phyloP scores from a whole-genome alignment of 345 rosid genomes.

The Lepidium didymum region DNA sequence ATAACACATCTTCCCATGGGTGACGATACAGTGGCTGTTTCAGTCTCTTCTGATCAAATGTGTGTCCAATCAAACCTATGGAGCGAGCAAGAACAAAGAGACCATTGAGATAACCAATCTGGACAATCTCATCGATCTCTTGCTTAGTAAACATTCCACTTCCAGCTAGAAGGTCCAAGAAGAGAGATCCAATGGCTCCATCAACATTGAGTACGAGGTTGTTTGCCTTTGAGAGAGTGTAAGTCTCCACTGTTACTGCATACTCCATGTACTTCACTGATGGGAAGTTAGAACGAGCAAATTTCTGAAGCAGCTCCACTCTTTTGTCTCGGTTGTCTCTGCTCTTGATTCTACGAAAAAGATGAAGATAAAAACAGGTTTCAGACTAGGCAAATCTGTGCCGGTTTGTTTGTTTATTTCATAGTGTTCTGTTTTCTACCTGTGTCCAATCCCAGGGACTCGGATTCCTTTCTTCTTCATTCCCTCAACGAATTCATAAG shows the following conservation, averaged over 20 bases:
- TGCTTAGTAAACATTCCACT: constrained; percentile 88
- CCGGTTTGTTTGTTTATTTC: background rate
- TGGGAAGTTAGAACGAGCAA: constrained; percentile 89
- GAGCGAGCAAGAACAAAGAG: constrained; percentile 89
- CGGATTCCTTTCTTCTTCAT: constrained; percentile 99
- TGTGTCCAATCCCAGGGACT: constrained; percentile 96
- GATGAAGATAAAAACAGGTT: background rate
- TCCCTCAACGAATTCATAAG: constrained; percentile 88
- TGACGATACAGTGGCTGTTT: constrained; percentile 96
- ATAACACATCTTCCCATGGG: constrained; percentile 99
- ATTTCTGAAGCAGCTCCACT: constrained; percentile 82
- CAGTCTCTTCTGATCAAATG: constrained; percentile 96
- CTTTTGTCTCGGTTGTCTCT: constrained; percentile 97
- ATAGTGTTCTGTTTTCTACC: constrained; percentile 35
- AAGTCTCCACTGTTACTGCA: constrained; percentile 80
- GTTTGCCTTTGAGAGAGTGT: constrained; percentile 83
- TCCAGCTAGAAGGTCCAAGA: constrained; percentile 93
- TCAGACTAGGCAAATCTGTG: background rate
- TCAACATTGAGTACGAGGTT: constrained; percentile 85
- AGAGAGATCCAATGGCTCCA: constrained; percentile 91
- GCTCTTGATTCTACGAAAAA: constrained; percentile 69
- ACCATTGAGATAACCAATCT: constrained; percentile 82
- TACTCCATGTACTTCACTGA: constrained; percentile 94
- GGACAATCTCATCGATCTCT: constrained; percentile 92
- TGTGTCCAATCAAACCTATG: constrained; percentile 88